Evolutionary conservation across 202 grass and related monocot species (phyloP).

Genomic region (Panicum virgatum): DNA sequence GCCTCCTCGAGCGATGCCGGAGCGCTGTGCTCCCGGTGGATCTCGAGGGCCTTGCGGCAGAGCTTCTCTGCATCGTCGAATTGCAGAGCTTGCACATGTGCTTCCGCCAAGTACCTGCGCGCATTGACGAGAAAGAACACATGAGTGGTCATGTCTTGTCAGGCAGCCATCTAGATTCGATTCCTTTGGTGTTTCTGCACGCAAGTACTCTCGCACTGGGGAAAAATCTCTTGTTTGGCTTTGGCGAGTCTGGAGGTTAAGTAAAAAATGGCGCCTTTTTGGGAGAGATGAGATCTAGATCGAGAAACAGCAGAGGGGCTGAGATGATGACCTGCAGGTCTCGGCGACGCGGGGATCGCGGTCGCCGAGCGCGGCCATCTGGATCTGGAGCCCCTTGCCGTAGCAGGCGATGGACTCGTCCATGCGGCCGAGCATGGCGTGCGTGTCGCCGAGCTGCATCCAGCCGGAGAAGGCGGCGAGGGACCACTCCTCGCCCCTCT

Average conservation of each 20-base stretch:
- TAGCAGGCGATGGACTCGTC: slow-evolving; percentile 94
- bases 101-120: slow-evolving; percentile 89
- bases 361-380: slow-evolving; percentile 89
- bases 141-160: not conserved
- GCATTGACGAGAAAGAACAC: not conserved
- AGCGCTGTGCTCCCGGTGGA: slow-evolving; percentile 92
- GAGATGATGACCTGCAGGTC: slow-evolving; percentile 71
- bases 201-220: not conserved
- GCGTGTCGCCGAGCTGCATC: slow-evolving; percentile 99
- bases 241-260: not conserved
- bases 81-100: slow-evolving; percentile 87
- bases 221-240: not conserved
- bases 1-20: slow-evolving; percentile 90
- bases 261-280: not conserved
- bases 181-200: not conserved
- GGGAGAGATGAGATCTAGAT: slow-evolving; percentile 33
- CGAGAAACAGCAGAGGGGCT: not conserved
- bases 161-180: not conserved
- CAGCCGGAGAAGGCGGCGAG: slow-evolving; percentile 95
- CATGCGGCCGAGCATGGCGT: slow-evolving; percentile 90
- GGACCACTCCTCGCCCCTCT: slow-evolving; percentile 61
- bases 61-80: slow-evolving; percentile 97
- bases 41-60: slow-evolving; percentile 78
- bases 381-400: slow-evolving; percentile 89
- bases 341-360: slow-evolving; percentile 87